Evolutionary conservation across 768 basidiomycete species (phyloP).

Genomic region (Rhodosporidiobolus odoratus): DNA sequence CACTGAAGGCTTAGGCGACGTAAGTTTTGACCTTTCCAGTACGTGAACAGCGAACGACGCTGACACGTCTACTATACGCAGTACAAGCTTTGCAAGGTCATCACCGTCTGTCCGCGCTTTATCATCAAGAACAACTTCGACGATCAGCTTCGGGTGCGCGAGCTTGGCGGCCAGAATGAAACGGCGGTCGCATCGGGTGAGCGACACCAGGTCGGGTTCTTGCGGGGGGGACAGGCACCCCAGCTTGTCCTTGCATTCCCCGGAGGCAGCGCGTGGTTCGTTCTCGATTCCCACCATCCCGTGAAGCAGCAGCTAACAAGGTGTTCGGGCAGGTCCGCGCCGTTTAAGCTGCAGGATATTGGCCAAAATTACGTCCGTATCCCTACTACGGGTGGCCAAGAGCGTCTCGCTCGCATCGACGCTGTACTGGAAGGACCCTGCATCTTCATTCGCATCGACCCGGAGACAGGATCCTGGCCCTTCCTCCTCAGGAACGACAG

Average conservation of each 20-base stretch:
- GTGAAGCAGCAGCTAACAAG: too few relatives aligned
- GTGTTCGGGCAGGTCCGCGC: slow-evolving; percentile 68
- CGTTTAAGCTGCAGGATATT: slow-evolving; percentile 86
- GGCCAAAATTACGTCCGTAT: slow-evolving; percentile 74
- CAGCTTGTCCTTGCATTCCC: slow-evolving; percentile 78
- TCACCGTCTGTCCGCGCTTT: slow-evolving; percentile 85
- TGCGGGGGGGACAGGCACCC: slow-evolving; percentile 64
- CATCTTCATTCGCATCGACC: slow-evolving; percentile 73
- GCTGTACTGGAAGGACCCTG: slow-evolving; percentile 76
- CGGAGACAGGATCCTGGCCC: slow-evolving; percentile 73
- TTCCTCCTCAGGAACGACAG: slow-evolving; percentile 86
- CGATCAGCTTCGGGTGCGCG: slow-evolving; percentile 69
- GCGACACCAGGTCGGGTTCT: slow-evolving; percentile 59
- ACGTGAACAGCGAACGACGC: neutral
- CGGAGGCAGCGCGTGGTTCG: slow-evolving; percentile 73
- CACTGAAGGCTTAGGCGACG: slow-evolving; percentile 85
- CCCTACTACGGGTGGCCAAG: slow-evolving; percentile 45
- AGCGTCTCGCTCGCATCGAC: slow-evolving; percentile 66
- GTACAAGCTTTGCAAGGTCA: slow-evolving; percentile 90
- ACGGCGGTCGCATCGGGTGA: too few relatives aligned
- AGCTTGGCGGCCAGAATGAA: too few relatives aligned
- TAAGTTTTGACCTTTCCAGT: slow-evolving; percentile 29
- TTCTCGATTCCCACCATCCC: neutral
- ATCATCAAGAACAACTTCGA: slow-evolving; percentile 74
- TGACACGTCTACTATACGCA: slow-evolving; percentile 23